These are phyloP conservation scores for Aphanocladium album DNA, from an alignment of 2,329 filamentous ascomycete species.

Conservation along the genomic window DNA sequence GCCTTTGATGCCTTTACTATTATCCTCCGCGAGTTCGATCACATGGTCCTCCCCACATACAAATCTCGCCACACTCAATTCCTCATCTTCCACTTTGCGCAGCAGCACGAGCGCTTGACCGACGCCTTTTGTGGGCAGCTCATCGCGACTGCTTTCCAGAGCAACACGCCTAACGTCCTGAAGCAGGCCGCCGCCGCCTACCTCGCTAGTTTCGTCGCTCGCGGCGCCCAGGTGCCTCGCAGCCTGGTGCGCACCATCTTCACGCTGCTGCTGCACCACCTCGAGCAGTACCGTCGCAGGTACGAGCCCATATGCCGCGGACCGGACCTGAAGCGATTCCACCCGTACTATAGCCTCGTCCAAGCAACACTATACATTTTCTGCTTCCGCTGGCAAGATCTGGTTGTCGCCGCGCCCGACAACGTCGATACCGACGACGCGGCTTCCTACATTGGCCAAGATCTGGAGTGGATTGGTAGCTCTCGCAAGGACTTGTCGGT, in stretches of 20 bases:
- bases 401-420: conserved; percentile 61
- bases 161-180: conserved; percentile 64
- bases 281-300: conserved; percentile 67
- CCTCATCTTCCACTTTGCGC: conserved; percentile 90
- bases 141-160: conserved; percentile 43
- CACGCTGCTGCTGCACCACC: conserved; percentile 68
- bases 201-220: conserved; percentile 87
- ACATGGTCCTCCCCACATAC: conserved; percentile 83
- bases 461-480: conserved; percentile 71
- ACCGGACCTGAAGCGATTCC: conserved; percentile 79
- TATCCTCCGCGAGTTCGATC: conserved; percentile 78
- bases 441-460: conserved; percentile 58
- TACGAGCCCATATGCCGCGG: conserved; percentile 73
- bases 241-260: conserved; percentile 79
- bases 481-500: conserved; percentile 69
- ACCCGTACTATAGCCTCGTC: conserved; percentile 80
- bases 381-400: conserved; percentile 94
- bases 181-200: conserved; percentile 87
- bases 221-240: conserved; percentile 74
- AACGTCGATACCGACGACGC: conserved; percentile 58
- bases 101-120: conserved; percentile 70
- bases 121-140: conserved; percentile 79
- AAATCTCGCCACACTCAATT: conserved; percentile 93
- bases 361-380: conserved; percentile 92
- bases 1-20: conserved; percentile 71